Percentiles rank a stretch among this genome's conserved stretches.
These are phyloP conservation scores for Arthrinium phaeospermum DNA, from an alignment of 2,329 filamentous ascomycete genomes.

Conservation along the genomic window DNA sequence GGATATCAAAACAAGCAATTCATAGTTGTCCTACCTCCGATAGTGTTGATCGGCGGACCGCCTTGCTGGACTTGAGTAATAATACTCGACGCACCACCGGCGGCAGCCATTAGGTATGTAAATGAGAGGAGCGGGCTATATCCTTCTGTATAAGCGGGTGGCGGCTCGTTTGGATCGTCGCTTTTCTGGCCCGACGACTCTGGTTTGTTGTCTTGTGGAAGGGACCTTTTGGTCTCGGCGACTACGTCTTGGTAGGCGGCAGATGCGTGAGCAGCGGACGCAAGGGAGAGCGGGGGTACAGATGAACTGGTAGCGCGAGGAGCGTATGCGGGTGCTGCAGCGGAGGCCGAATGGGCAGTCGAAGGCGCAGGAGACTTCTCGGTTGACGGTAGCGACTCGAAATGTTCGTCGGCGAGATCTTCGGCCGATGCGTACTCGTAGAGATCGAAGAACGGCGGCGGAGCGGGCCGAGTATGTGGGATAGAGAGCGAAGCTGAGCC, in stretches of 20 bases:
- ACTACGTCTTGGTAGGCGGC: constrained; percentile 55
- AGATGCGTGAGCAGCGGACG: constrained; percentile 38
- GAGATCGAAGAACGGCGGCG: constrained; percentile 67
- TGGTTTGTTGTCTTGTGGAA: constrained; percentile 82
- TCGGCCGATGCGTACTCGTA: constrained; percentile 47
- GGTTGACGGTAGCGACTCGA: neutral
- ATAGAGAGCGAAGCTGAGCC: constrained; percentile 47
- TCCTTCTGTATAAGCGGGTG: constrained; percentile 95
- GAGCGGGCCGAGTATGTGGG: constrained; percentile 46
- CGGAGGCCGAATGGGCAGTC: constrained; percentile 32
- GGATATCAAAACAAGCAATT: neutral
- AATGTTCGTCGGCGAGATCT: constrained; percentile 29
- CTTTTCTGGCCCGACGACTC: constrained; percentile 72
- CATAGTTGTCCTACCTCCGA: constrained; percentile 69
- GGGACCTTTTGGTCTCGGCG: constrained; percentile 82
- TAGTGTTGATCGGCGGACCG: constrained; percentile 84
- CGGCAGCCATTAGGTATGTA: constrained; percentile 96
- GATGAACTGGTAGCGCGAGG: constrained; percentile 47
- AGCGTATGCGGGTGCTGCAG: constrained; percentile 63
- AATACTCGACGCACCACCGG: constrained; percentile 96
- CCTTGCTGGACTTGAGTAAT: constrained; percentile 99
- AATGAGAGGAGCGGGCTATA: constrained; percentile 91
- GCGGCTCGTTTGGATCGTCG: constrained; percentile 82
- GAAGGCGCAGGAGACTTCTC: constrained; percentile 26
- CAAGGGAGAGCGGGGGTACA: constrained; percentile 30